A percentile compares a stretch with the other conserved stretches of the same genome.
These are phyloP conservation scores for Candida qinlingensis DNA, from an alignment of 805 yeast species.

Conservation along the genomic window DNA sequence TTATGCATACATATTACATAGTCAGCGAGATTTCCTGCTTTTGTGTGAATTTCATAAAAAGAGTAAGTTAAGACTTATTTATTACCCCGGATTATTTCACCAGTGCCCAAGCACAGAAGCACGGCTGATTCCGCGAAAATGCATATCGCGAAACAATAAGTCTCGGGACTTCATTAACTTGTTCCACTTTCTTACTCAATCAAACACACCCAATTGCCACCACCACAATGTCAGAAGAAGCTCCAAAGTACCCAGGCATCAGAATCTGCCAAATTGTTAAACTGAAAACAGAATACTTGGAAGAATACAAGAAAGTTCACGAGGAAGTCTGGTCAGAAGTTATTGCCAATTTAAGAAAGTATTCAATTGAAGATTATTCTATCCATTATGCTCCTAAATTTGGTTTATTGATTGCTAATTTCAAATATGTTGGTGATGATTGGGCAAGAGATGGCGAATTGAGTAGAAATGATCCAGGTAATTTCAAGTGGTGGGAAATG, in stretches of 20 bases:
- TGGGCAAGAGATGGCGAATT: constrained; percentile 31
- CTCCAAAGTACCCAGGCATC: constrained; percentile 28
- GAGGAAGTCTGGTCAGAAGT: constrained; percentile 29
- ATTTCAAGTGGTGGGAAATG: constrained; percentile 36
- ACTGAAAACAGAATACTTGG: constrained; percentile 33
- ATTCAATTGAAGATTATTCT: constrained; percentile 38
- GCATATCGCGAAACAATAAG: too few species aligned
- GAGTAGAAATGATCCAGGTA: constrained; percentile 31
- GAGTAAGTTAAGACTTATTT: too few species aligned
- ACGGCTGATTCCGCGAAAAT: too few species aligned
- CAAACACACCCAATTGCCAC: neutral
- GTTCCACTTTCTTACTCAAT: too few species aligned
- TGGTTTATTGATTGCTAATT: constrained; percentile 30
- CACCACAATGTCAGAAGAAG: constrained; percentile 4
- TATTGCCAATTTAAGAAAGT: constrained; percentile 27
- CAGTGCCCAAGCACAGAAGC: too few species aligned
- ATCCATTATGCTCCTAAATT: constrained; percentile 31
- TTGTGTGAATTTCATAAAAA: too few species aligned
- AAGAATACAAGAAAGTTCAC: constrained; percentile 33
- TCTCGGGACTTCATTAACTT: too few species aligned
- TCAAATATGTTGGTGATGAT: constrained; percentile 35
- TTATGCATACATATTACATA: too few species aligned
- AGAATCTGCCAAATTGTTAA: constrained; percentile 36
- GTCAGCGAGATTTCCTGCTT: too few species aligned
- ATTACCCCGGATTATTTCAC: too few species aligned